A percentile compares a stretch with the other conserved stretches of the same genome.
These are phyloP conservation scores for Phytophthora sp. DNA, from an alignment of 352 stramenopile genomes.

Conservation along the genomic window DNA sequence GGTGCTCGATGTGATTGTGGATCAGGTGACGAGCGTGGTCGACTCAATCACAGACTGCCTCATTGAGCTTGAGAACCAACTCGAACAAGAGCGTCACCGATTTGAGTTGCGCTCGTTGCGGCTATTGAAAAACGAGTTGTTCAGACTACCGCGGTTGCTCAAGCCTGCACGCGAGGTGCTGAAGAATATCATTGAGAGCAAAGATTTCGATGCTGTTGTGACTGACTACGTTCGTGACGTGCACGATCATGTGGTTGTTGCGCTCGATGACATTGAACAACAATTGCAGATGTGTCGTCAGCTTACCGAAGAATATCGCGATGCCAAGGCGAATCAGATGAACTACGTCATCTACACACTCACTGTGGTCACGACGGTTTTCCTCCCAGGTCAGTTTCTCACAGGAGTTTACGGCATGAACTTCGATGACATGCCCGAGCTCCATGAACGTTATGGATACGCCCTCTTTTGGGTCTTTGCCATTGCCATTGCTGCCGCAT, in stretches of 20 bases:
- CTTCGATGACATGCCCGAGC: slow-evolving; percentile 90
- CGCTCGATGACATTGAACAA: slow-evolving; percentile 84
- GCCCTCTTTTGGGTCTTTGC: slow-evolving; percentile 83
- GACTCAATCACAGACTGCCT: slow-evolving; percentile 80
- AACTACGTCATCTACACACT: slow-evolving; percentile 93
- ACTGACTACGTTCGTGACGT: slow-evolving; percentile 89
- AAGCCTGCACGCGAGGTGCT: slow-evolving; percentile 84
- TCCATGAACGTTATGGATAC: slow-evolving; percentile 84
- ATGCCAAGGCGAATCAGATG: slow-evolving; percentile 86
- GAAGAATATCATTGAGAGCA: slow-evolving; percentile 85
- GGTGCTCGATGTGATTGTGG: slow-evolving; percentile 88
- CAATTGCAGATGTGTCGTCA: slow-evolving; percentile 82
- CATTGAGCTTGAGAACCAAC: slow-evolving; percentile 78
- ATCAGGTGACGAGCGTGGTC: slow-evolving; percentile 81
- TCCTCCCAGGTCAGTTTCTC: slow-evolving; percentile 88
- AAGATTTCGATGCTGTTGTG: slow-evolving; percentile 78
- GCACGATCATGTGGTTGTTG: slow-evolving; percentile 81
- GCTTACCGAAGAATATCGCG: slow-evolving; percentile 83
- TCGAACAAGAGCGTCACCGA: slow-evolving; percentile 69
- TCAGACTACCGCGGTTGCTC: slow-evolving; percentile 74
- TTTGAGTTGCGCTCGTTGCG: slow-evolving; percentile 75
- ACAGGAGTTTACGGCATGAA: slow-evolving; percentile 92
- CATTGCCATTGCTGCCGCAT: slow-evolving; percentile 60
- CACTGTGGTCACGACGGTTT: slow-evolving; percentile 89
- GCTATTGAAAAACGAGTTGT: slow-evolving; percentile 83